Evolutionary conservation across 106 monocot genomes (phyloP).

Genomic region (Allium fistulosum): DNA sequence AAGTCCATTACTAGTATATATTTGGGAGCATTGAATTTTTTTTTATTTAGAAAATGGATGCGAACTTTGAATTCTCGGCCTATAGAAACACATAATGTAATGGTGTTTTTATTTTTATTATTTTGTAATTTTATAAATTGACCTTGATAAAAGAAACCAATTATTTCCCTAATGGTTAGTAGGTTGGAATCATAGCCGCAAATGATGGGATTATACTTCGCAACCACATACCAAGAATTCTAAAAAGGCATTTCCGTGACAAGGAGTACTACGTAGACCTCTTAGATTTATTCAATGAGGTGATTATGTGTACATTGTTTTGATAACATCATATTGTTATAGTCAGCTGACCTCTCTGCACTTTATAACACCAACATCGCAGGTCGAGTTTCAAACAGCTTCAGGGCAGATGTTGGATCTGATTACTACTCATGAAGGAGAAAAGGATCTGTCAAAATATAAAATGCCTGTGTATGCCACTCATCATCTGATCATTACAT

Average conservation of each 20-base stretch:
- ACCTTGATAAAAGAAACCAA: not conserved
- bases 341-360: not conserved
- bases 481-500: not conserved
- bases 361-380: conserved; percentile 3
- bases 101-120: not conserved
- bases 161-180: conserved; percentile 5
- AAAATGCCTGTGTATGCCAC: conserved; percentile 77
- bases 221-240: conserved; percentile 81
- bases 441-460: conserved; percentile 83
- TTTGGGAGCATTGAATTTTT: not conserved
- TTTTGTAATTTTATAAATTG: not conserved
- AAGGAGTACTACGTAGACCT: conserved; percentile 87
- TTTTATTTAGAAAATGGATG: not conserved
- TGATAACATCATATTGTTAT: not conserved
- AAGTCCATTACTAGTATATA: not conserved
- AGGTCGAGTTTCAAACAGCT: conserved; percentile 97
- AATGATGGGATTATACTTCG: conserved; percentile 96
- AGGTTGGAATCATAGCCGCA: conserved; percentile 95
- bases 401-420: conserved; percentile 96
- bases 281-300: conserved; percentile 97
- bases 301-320: conserved; percentile 8
- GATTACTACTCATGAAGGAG: conserved; percentile 90
- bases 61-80: not conserved
- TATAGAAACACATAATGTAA: not conserved
- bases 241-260: conserved; percentile 66